Evolutionary conservation across 2,329 filamentous ascomycete species (phyloP).

Genomic region (Fusarium nelsonii): DNA sequence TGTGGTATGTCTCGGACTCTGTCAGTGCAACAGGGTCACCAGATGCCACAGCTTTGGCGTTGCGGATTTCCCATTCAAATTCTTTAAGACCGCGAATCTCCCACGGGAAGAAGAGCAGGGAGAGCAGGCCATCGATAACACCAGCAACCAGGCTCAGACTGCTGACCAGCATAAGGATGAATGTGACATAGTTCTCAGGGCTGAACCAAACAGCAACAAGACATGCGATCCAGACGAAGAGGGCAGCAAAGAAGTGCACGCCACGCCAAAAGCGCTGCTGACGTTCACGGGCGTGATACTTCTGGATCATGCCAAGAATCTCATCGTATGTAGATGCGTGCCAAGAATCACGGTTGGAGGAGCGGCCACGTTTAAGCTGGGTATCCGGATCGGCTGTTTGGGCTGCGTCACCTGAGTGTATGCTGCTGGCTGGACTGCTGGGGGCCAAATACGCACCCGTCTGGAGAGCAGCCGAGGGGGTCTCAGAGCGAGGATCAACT

Average conservation of each 20-base stretch:
- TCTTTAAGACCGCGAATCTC: constrained; percentile 87
- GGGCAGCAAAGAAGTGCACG: constrained; percentile 76
- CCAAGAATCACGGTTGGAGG: constrained; percentile 34
- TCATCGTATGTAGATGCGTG: constrained; percentile 51
- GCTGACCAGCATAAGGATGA: constrained; percentile 82
- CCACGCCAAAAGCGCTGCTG: constrained; percentile 79
- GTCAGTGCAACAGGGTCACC: constrained; percentile 46
- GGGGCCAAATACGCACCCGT: constrained; percentile 47
- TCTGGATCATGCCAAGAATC: constrained; percentile 77
- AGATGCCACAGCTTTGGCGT: constrained; percentile 65
- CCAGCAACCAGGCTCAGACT: constrained; percentile 83
- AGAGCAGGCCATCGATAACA: constrained; percentile 85
- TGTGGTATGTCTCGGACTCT: constrained; percentile 32
- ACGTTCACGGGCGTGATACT: constrained; percentile 78
- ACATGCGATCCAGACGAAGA: constrained; percentile 78
- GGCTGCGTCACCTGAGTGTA: constrained; percentile 35
- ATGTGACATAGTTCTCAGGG: constrained; percentile 79
- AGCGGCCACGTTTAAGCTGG: constrained; percentile 50
- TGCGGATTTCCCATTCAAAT: constrained; percentile 92
- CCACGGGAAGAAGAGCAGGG: constrained; percentile 85
- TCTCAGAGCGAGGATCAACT: constrained; percentile 31
- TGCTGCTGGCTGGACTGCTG: constrained; percentile 43
- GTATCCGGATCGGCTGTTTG: constrained; percentile 48
- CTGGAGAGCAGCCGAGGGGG: constrained; percentile 44
- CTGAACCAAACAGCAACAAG: constrained; percentile 89